Base-by-base conservation (phyloP, 352 stramenopile genomes). In the Ophiocytium majus region DNA sequence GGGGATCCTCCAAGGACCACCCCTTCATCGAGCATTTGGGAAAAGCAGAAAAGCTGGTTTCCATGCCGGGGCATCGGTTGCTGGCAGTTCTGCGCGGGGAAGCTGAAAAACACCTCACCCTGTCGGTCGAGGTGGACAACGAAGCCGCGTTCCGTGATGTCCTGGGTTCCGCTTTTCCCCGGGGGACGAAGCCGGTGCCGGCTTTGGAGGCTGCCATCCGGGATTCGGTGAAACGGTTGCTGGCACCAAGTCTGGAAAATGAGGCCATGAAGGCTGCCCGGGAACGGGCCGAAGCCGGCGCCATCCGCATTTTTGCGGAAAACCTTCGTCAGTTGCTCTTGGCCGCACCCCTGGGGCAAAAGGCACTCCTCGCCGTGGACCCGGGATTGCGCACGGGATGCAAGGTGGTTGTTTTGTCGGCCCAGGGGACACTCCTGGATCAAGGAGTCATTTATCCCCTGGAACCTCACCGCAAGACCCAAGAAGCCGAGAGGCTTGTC, bases 201-300 rank as follows among this genome's bases (percentile, higher is more conserved):
- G n/a, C n/a, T n/a, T n/a, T n/a, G n/a, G n/a, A n/a, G n/a, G 57
- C 57, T 71, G 57, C 57, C 57, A 71, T 71, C 57, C 23, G 19
- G 19, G 57, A 71, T 23, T 23, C 19, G 23, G 23, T 23, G 19
- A 71, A 71, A 28, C 57, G 57, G 19, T 71, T 71, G 57, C 57
- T 71, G 19, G 19, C 23, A 71, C 57, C 57, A 28, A 71, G 57
- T 28, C 23, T 71, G 23, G 57, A 71, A 71, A 28, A 23, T 23
- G 57, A 71, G 28, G 28, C 28, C 19, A 23, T 23, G 57, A 23
- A 23, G 57, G 28, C 28, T 23, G 28, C 57, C 57, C 23, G 28
- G 28, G 19, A 71, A 23, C 57, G 28, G 28, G 57, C 57, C 28
- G 57, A 71, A 23, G 57, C 23, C 23, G 28, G 28, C 23, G 57